A percentile compares a stretch with the other conserved stretches of the same genome.
Evolutionary conservation across 352 stramenopile species (phyloP).

Genomic region (Pythium biforme): DNA sequence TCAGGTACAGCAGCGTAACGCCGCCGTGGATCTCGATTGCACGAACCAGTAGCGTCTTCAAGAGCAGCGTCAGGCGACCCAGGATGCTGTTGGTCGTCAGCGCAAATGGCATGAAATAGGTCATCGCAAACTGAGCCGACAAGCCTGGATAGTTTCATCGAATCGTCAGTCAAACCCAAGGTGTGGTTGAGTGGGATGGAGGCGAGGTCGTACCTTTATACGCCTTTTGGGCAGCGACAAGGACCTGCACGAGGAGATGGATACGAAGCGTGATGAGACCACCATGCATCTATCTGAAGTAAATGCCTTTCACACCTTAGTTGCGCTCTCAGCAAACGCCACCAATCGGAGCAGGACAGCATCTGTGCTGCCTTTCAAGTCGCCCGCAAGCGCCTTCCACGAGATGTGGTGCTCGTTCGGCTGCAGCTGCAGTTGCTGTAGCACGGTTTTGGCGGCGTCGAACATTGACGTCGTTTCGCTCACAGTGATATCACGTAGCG

Average conservation of each 20-base stretch:
- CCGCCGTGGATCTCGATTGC: slow-evolving; percentile 64
- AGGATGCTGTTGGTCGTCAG: slow-evolving; percentile 80
- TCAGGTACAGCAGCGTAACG: slow-evolving; percentile 71
- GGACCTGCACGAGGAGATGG: slow-evolving; percentile 23
- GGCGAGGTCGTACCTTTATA: slow-evolving; percentile 40
- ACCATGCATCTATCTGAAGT: too few species aligned
- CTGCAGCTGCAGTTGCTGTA: slow-evolving; percentile 47
- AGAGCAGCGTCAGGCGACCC: slow-evolving; percentile 52
- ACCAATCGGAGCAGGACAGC: slow-evolving; percentile 45
- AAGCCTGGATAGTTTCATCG: slow-evolving; percentile 28
- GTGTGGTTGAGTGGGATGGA: neutral
- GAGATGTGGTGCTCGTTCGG: slow-evolving; percentile 64
- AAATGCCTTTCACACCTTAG: slow-evolving; percentile 37
- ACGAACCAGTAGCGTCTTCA: slow-evolving; percentile 62
- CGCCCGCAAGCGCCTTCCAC: slow-evolving; percentile 65
- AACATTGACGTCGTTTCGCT: slow-evolving; percentile 40
- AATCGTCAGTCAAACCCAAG: neutral
- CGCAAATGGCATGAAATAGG: slow-evolving; percentile 86
- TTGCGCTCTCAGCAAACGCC: slow-evolving; percentile 24
- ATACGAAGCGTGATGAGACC: neutral
- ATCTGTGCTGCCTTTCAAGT: slow-evolving; percentile 60
- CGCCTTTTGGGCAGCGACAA: slow-evolving; percentile 67
- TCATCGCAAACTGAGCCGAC: slow-evolving; percentile 76
- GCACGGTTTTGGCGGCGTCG: slow-evolving; percentile 34
- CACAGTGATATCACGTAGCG: slow-evolving; percentile 47